These are phyloP conservation scores for Glebionis coronaria DNA, from an alignment of 129 eudicot genomes.

Conservation along the genomic window DNA sequence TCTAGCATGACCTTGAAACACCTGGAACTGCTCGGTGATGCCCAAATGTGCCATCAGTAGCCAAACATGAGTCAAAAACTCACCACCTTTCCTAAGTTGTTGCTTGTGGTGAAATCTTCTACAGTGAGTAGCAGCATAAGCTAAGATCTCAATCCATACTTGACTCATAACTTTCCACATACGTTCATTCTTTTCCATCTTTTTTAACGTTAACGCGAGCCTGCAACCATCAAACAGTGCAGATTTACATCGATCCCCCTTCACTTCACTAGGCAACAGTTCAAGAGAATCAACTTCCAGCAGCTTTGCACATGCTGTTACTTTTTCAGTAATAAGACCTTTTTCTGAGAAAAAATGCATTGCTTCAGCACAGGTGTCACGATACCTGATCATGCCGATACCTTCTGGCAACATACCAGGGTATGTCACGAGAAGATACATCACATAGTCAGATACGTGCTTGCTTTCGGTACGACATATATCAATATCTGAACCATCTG, in stretches of 20 bases:
- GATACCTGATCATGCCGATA: constrained; percentile 47
- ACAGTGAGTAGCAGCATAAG: constrained; percentile 40
- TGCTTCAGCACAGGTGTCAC: constrained; percentile 57
- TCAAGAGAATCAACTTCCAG: constrained; percentile 41
- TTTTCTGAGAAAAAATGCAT: constrained; percentile 34
- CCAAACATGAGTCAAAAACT: constrained; percentile 66
- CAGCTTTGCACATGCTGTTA: constrained; percentile 33
- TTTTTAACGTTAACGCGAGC: too few relatives aligned
- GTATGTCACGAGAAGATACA: constrained; percentile 40
- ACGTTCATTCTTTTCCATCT: constrained; percentile 3
- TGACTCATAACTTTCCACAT: constrained; percentile 43
- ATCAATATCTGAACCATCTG: neutral
- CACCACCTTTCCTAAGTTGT: constrained; percentile 56
- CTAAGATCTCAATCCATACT: constrained; percentile 54
- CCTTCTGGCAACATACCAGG: constrained; percentile 53
- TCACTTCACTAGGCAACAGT: constrained; percentile 39
- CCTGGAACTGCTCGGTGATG: constrained; percentile 59
- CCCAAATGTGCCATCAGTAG: constrained; percentile 69
- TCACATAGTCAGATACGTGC: constrained; percentile 41
- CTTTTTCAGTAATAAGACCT: constrained; percentile 3
- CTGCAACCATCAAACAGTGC: constrained; percentile 51
- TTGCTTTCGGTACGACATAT: constrained; percentile 32
- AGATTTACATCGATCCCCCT: constrained; percentile 55
- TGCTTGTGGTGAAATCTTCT: constrained; percentile 47
- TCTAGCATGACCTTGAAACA: constrained; percentile 63